Conservation (phyloP, 495 filamentous ascomycete genomes). For the Tuber calosporum region DNA sequence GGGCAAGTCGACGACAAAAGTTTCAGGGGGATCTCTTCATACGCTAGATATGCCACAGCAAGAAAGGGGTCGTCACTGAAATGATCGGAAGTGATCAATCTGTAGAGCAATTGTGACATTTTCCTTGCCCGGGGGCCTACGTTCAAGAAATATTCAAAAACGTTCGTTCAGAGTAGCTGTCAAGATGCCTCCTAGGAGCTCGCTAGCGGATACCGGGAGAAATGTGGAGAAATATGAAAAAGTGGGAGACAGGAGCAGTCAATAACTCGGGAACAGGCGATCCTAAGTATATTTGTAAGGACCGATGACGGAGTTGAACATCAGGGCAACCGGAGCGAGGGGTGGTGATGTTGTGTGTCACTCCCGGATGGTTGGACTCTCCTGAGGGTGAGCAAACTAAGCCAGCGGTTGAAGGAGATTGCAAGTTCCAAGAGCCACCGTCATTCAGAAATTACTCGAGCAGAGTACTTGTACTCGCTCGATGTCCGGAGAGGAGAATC, state of each 20-base stretch:
- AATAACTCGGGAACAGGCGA: slow-evolving; percentile 22
- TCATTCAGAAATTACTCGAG: not conserved
- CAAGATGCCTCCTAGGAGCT: not conserved
- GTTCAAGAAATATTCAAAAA: slow-evolving; percentile 46
- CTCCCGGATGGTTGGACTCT: slow-evolving; percentile 17
- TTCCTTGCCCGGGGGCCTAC: slow-evolving; percentile 6
- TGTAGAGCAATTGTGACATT: slow-evolving; percentile 56
- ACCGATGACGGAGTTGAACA: slow-evolving; percentile 20
- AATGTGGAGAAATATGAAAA: slow-evolving; percentile 6
- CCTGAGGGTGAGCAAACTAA: slow-evolving; percentile 19
- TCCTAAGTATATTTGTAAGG: slow-evolving; percentile 32
- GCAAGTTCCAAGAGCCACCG: not conserved
- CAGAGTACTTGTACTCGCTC: not conserved
- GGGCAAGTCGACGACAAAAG: slow-evolving; percentile 10
- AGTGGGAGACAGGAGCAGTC: slow-evolving; percentile 11
- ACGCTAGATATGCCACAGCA: slow-evolving; percentile 72
- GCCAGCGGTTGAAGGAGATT: slow-evolving; percentile 14
- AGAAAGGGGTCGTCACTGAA: slow-evolving; percentile 75
- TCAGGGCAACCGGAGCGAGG: slow-evolving; percentile 23
- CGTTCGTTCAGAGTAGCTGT: slow-evolving; percentile 14
- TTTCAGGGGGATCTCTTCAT: slow-evolving; percentile 43
- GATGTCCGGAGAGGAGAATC: not conserved
- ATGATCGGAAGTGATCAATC: slow-evolving; percentile 73
- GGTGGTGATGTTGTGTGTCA: slow-evolving; percentile 26
- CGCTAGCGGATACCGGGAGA: not conserved